Evolutionary conservation across 768 basidiomycete species (phyloP).

Genomic region (Boletus pseudopeckii): DNA sequence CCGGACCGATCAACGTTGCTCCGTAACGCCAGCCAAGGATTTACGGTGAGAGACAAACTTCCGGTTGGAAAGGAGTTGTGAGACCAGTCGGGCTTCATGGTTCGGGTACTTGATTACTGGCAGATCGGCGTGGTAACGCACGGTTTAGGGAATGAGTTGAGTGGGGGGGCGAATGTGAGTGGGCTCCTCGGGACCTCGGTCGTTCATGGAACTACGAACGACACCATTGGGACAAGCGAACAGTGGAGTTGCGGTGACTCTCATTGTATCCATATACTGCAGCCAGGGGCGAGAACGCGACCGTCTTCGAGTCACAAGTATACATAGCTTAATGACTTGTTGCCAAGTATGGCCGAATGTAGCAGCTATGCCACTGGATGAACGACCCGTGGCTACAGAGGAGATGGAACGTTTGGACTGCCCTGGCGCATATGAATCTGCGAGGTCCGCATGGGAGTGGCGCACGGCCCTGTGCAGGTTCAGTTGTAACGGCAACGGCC

Average conservation of each 20-base stretch:
- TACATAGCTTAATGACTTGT: too few relatives aligned
- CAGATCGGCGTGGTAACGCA: slow-evolving; percentile 1
- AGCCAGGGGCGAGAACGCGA: too few relatives aligned
- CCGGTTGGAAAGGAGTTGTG: not conserved
- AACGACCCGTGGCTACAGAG: not conserved
- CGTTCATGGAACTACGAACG: not conserved
- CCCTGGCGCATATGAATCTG: slow-evolving; percentile 12
- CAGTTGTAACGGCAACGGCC: too few relatives aligned
- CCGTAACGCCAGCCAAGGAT: not conserved
- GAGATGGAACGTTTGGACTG: not conserved
- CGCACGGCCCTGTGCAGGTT: not conserved
- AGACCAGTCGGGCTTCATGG: not conserved
- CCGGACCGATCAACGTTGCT: not conserved
- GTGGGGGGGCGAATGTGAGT: not conserved
- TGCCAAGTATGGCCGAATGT: too few relatives aligned
- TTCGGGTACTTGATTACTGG: not conserved
- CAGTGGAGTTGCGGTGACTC: not conserved
- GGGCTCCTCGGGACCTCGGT: slow-evolving; percentile 13
- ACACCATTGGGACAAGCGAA: not conserved
- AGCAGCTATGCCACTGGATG: not conserved
- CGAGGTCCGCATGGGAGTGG: not conserved
- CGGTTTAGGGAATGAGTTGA: not conserved
- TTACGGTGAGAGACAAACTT: not conserved
- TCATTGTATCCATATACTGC: not conserved
- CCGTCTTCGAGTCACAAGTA: too few relatives aligned